These are phyloP conservation scores for Paramecium pentaurelia DNA, from an alignment of 73 alveolate genomes.

Conservation along the genomic window DNA sequence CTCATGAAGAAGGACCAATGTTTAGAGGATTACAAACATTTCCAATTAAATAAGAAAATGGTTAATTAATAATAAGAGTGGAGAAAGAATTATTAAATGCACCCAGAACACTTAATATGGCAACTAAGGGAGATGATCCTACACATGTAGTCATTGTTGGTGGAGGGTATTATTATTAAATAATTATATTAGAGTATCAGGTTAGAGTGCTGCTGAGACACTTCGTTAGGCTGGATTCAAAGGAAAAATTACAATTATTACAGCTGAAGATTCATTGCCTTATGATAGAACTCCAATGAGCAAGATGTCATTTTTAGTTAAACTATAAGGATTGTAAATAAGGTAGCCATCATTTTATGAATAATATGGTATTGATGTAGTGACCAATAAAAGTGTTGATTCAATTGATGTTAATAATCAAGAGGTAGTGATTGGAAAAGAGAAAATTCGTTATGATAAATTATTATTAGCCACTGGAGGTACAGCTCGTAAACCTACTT, in stretches of 20 bases:
- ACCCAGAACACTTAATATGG: constrained; percentile 67
- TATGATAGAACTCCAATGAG: constrained; percentile 82
- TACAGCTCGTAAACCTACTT: constrained; percentile 61
- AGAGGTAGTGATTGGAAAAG: constrained; percentile 56
- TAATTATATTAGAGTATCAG: constrained; percentile 69
- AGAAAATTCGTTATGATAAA: constrained; percentile 71
- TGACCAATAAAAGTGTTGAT: constrained; percentile 54
- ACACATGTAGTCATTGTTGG: constrained; percentile 81
- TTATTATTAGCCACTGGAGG: constrained; percentile 88
- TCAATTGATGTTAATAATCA: constrained; percentile 63
- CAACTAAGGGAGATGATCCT: constrained; percentile 79
- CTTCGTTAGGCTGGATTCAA: constrained; percentile 80
- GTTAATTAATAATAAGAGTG: constrained; percentile 69
- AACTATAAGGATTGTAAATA: constrained; percentile 38
- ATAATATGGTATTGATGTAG: constrained; percentile 70
- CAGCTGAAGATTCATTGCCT: constrained; percentile 77
- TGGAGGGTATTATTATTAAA: constrained; percentile 71
- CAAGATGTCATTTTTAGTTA: constrained; percentile 62
- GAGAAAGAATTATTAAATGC: constrained; percentile 62
- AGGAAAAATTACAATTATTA: constrained; percentile 79
- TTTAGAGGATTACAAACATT: constrained; percentile 80
- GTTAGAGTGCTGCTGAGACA: constrained; percentile 88
- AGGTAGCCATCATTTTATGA: constrained; percentile 63
- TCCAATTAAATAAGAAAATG: constrained; percentile 72
- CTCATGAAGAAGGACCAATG: constrained; percentile 84